Evolutionary conservation across 2,329 filamentous ascomycete genomes (phyloP), one percentile per base, ranked within the genome.

Genomic region (Diaporthe helianthi): DNA sequence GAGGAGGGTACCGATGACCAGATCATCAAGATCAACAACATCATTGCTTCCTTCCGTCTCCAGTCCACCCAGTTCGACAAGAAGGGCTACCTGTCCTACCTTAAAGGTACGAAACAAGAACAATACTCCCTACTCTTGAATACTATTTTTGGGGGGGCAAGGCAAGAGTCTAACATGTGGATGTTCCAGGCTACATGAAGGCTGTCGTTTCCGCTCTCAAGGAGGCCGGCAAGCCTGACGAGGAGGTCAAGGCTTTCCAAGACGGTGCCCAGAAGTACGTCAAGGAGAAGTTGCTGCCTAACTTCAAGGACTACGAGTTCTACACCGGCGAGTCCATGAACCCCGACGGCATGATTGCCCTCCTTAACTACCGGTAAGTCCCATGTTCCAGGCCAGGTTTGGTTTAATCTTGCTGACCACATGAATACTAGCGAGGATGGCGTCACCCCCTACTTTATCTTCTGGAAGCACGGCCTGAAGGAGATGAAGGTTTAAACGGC

Each of bases 271-370:
- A 84, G 73, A 82, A 74, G 68, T 97, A 89, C 80, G 91, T 93
- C 82, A 97, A 97, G 88, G 91, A 93, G 86, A 89, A 88, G 79
- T 86, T 97, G 74, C 85, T 91, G 71, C 84, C 79, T 80, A 95
- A 93, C 85, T 97, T 97, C 88, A 94, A 97, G 86, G 93, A 98
- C 86, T 97, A 91, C 82, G 95, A 98, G 82, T 95, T 98, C 84
- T 92, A 92, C 83, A 93, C 92, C 76, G 94, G 95, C 84, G 91
- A 96, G 87, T 92, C 89, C 76, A 97, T 97, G 93, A 89, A 97
- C 83, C 90, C 92, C 76, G 93, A 97, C 78, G 94, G 92, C 86
- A 97, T 98, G 96, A 86, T 97, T 77, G 86, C 94, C 74, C 92
- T 98, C 75, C 92, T 98, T 80, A 97, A 98, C 89, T 99, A 97